phyloP scores from a whole-genome alignment of 2,329 filamentous ascomycete genomes.

The Aciculosporium take region DNA sequence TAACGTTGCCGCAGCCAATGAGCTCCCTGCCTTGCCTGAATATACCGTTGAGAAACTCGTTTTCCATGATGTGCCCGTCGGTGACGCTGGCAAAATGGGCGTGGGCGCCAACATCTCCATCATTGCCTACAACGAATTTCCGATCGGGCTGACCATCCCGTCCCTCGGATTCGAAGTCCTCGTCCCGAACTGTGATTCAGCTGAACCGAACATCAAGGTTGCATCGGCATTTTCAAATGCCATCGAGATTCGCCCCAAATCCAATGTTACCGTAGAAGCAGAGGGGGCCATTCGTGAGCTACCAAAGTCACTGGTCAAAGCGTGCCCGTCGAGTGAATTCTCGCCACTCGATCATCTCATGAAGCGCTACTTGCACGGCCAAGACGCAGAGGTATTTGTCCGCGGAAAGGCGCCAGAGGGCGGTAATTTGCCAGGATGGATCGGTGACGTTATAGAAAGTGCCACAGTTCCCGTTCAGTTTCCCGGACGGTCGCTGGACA shows the following conservation, averaged over 20 bases:
- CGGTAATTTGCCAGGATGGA: constrained; percentile 63
- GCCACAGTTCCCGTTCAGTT: constrained; percentile 76
- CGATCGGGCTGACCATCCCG: constrained; percentile 62
- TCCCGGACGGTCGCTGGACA: constrained; percentile 66
- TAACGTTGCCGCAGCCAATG: constrained; percentile 35
- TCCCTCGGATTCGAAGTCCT: constrained; percentile 72
- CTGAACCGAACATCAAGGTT: constrained; percentile 62
- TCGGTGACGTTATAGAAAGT: constrained; percentile 64
- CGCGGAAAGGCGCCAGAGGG: constrained; percentile 58
- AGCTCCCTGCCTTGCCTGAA: constrained; percentile 64
- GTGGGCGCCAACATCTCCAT: constrained; percentile 72
- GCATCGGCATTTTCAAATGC: constrained; percentile 58
- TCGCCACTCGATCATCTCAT: constrained; percentile 79
- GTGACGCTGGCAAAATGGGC: constrained; percentile 37
- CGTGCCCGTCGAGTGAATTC: constrained; percentile 61
- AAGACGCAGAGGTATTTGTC: constrained; percentile 67
- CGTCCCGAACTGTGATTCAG: constrained; percentile 62
- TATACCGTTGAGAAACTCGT: constrained; percentile 74
- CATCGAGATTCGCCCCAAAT: constrained; percentile 52
- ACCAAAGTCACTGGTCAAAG: constrained; percentile 54
- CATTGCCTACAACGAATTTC: constrained; percentile 60
- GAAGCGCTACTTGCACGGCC: constrained; percentile 66
- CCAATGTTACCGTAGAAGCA: constrained; percentile 54
- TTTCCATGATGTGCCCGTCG: constrained; percentile 54
- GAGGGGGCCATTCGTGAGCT: constrained; percentile 59